These are phyloP conservation scores for Plasmodium coatneyi DNA, from an alignment of 169 alveolate genomes.

Conservation along the genomic window DNA sequence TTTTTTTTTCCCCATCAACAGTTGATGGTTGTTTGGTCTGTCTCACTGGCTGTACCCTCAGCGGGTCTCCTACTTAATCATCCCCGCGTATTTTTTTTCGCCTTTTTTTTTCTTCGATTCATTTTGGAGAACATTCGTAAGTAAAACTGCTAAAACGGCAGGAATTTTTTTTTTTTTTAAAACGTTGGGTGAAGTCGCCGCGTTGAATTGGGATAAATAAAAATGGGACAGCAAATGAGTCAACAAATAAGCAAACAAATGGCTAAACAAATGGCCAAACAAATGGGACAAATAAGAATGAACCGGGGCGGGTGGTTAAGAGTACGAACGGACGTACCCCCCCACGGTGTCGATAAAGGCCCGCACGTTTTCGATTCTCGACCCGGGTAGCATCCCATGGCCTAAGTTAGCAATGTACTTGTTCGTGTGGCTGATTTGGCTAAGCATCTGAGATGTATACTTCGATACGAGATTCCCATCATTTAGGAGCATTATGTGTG, in stretches of 20 bases:
- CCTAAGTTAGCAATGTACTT: conserved; percentile 68
- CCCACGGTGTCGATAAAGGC: conserved; percentile 33
- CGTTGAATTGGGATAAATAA: not conserved
- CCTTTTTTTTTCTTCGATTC: not conserved
- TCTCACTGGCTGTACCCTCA: not conserved
- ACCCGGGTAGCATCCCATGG: conserved; percentile 76
- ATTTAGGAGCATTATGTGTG: conserved; percentile 31
- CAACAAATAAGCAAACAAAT: no score
- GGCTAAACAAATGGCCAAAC: not conserved
- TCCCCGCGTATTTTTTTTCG: not conserved
- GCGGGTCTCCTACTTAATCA: not conserved
- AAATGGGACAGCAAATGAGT: not conserved
- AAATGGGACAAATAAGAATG: not conserved
- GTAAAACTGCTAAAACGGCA: not conserved
- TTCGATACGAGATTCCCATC: conserved; percentile 3
- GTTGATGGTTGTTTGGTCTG: not conserved
- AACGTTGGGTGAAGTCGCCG: not conserved
- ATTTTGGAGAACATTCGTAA: not conserved
- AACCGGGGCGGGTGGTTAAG: not conserved
- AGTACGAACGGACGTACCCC: not conserved
- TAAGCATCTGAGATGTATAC: conserved; percentile 5
- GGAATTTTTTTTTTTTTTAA: not conserved
- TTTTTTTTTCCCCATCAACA: not conserved
- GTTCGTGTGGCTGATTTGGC: conserved; percentile 4
- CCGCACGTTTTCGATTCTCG: conserved; percentile 73